These are phyloP conservation scores for Cordyceps cateniannulata DNA, from an alignment of 2,329 filamentous ascomycete species.

Conservation along the genomic window DNA sequence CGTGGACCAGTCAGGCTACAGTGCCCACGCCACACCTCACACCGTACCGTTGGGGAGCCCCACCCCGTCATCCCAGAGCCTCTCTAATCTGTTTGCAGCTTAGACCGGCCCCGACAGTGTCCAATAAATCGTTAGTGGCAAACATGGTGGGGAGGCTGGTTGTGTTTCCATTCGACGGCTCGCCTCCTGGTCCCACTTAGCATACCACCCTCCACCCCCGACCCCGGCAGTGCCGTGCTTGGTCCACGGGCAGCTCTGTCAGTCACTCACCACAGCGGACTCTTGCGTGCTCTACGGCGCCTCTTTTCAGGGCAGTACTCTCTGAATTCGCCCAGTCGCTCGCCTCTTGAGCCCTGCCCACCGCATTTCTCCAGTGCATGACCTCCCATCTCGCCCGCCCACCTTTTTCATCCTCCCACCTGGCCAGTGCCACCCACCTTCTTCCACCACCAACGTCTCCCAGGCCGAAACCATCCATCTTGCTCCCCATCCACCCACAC, in stretches of 20 bases:
- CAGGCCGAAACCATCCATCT: slow-evolving; percentile 8
- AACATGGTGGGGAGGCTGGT: not conserved
- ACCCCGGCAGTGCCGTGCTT: slow-evolving; percentile 3
- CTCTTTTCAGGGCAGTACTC: not conserved
- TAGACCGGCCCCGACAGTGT: not conserved
- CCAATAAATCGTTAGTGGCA: slow-evolving; percentile 10
- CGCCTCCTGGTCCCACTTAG: not conserved
- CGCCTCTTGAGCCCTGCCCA: not conserved
- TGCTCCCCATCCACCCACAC: not conserved
- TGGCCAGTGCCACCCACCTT: not conserved
- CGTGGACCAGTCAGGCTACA: not conserved
- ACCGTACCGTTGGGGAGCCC: not conserved
- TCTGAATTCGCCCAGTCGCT: not conserved
- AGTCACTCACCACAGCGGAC: not conserved
- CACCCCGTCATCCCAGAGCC: not conserved
- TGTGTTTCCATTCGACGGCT: slow-evolving; percentile 4
- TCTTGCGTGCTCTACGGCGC: not conserved
- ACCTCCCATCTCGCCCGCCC: slow-evolving; percentile 6
- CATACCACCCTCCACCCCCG: not conserved
- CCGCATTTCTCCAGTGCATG: slow-evolving; percentile 12
- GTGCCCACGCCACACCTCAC: not conserved
- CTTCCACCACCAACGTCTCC: not conserved
- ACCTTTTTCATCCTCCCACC: slow-evolving; percentile 1
- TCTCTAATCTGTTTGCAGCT: slow-evolving; percentile 3
- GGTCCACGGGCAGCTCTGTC: not conserved